Evolutionary conservation across 257 asterid species (phyloP).

Genomic region (Vinca minor): DNA sequence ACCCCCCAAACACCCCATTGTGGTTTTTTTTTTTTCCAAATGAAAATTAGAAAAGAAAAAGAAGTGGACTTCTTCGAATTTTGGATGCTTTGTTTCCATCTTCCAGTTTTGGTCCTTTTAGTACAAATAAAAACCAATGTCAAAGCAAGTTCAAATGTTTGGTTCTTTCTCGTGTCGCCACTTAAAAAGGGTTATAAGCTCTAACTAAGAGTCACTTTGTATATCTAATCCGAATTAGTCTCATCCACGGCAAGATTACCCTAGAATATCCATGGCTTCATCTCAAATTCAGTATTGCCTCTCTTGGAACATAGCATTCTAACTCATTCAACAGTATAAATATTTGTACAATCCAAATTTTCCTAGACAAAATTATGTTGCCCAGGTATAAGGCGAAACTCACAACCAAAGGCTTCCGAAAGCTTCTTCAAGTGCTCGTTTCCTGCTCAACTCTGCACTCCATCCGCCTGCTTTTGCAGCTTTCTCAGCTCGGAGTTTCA

Average conservation of each 20-base stretch:
- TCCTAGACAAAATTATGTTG: neutral
- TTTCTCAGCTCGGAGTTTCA: constrained; percentile 57
- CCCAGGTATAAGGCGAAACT: neutral
- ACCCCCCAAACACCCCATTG: too few species aligned
- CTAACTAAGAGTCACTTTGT: too few species aligned
- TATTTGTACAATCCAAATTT: neutral
- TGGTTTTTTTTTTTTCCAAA: too few species aligned
- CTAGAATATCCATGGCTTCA: neutral
- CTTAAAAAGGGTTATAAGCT: too few species aligned
- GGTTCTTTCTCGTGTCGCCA: too few species aligned
- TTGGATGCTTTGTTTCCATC: too few species aligned
- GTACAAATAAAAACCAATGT: too few species aligned
- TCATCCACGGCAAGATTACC: neutral
- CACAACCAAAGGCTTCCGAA: constrained; percentile 84
- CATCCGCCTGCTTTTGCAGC: constrained; percentile 95
- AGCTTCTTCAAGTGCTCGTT: constrained; percentile 90
- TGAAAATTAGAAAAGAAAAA: too few species aligned
- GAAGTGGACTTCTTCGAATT: too few species aligned
- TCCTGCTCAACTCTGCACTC: constrained; percentile 72
- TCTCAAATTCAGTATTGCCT: neutral
- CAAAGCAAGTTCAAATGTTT: too few species aligned
- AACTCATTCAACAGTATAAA: neutral
- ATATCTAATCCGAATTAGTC: too few species aligned
- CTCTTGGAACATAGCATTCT: neutral
- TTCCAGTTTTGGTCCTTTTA: too few species aligned